Conservation (phyloP, 1,284 basidiomycete genomes). For the Irpex rosettiformis region DNA sequence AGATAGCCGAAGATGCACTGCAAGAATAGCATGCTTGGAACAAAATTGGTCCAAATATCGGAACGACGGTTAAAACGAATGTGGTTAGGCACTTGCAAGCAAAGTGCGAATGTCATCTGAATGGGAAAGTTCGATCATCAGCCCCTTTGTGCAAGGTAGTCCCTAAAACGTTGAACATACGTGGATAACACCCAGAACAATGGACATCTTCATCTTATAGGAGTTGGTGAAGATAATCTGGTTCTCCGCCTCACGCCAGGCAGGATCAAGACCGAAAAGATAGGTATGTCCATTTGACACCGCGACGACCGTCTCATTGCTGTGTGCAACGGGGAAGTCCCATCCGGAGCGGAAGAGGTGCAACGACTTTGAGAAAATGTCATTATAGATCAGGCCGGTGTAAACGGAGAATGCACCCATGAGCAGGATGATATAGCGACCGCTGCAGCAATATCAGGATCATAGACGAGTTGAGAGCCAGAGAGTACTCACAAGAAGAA, state of each 20-base stretch:
- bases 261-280: constrained; percentile 93
- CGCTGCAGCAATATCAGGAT: constrained; percentile 43
- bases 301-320: constrained; percentile 49
- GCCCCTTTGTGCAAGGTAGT: not conserved
- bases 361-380: constrained; percentile 94
- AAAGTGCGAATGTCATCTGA: constrained; percentile 98
- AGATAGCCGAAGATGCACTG: constrained; percentile 98
- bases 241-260: constrained; percentile 95
- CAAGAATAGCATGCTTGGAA: constrained; percentile 97
- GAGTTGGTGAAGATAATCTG: constrained; percentile 94
- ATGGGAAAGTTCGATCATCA: constrained; percentile 14
- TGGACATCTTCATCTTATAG: constrained; percentile 99
- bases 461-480: constrained; percentile 3
- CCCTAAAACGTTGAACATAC: constrained; percentile 45
- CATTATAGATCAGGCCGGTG: constrained; percentile 98
- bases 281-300: constrained; percentile 70
- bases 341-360: constrained; percentile 90
- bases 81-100: constrained; percentile 94
- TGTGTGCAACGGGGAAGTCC: constrained; percentile 61
- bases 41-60: constrained; percentile 92
- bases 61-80: constrained; percentile 84
- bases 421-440: constrained; percentile 96
- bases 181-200: constrained; percentile 95
- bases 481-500: constrained; percentile 83
- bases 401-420: constrained; percentile 97